phyloP scores from a whole-genome alignment of 2,329 filamentous ascomycete species.

The Gremmenia infestans region DNA sequence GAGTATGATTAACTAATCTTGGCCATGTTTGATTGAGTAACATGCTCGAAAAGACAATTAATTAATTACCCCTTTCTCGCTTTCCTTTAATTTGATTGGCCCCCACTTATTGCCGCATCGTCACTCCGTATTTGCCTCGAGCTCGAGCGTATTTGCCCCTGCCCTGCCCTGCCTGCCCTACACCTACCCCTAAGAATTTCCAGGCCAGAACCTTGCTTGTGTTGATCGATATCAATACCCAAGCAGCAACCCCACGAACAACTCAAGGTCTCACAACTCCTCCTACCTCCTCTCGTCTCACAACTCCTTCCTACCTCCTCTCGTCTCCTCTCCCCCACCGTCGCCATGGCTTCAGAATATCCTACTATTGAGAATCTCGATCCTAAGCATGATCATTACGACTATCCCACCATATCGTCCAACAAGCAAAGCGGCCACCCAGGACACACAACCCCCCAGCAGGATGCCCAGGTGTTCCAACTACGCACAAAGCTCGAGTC shows the following conservation, averaged over 20 bases:
- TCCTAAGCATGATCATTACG: slow-evolving; percentile 93
- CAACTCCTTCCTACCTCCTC: neutral
- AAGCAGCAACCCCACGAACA: neutral
- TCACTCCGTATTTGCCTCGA: neutral
- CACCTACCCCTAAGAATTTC: neutral
- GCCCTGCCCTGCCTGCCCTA: neutral
- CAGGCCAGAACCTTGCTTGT: neutral
- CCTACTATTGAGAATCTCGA: slow-evolving; percentile 48
- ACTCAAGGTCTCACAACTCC: neutral
- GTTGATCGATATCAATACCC: neutral
- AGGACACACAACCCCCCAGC: slow-evolving; percentile 77
- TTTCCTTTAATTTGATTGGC: neutral
- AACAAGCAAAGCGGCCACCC: slow-evolving; percentile 72
- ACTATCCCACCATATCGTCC: slow-evolving; percentile 77
- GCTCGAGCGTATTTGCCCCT: neutral
- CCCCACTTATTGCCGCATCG: neutral
- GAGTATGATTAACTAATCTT: no score
- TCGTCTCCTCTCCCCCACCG: slow-evolving; percentile 3
- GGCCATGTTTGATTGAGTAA: neutral
- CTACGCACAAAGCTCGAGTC: slow-evolving; percentile 80
- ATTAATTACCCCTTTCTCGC: neutral
- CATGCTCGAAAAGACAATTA: neutral
- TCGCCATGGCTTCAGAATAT: slow-evolving; percentile 25
- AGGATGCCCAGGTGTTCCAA: slow-evolving; percentile 86
- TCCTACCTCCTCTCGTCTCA: neutral